Evolutionary conservation across 768 basidiomycete genomes (phyloP), one percentile per base, ranked within the genome.

Genomic region (Glaciozyma martinii): DNA sequence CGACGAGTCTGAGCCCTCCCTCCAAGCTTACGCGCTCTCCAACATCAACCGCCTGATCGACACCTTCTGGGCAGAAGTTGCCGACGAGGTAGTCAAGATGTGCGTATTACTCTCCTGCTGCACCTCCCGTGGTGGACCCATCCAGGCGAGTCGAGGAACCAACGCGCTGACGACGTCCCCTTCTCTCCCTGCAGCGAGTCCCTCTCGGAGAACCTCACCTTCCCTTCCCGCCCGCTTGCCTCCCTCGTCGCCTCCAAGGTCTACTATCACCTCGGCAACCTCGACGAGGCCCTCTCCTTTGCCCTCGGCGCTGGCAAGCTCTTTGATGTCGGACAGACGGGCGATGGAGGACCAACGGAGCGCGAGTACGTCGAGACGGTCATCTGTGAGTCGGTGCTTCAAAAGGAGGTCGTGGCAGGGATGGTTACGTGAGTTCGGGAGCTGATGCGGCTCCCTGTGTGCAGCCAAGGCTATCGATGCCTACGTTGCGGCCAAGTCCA

Each of bases 21-120:
- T 98, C 76, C 90, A 92, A 74, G 85, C 89, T 72, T 88, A 95
- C 81, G 95, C 95, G 29, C 84, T 99, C 72, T 83, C 84, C 57
- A 82, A 86, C 54, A 82, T 99, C 60, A 87, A 85, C 73, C 79
- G 83, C 54, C 83, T 97, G 50, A 90, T 98, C 10, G 85, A 92
- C 46, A 86, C 89, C 73, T 98, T 97, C 78, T 99, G 95, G 95
- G 87, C 94, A 55, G 95, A 99, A 81, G 94, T 98, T 73, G 92
- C 90, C 71, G 95, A 99, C 77, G 85, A 89, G 75, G 86, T 97
- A 72, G 83, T 88, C 42, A 79, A 85, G 65, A 91, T 98, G 93
- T 90, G 76, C 72, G 89, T 68, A 79, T 49, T 5, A 8, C 43
- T 30, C 54, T 30, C 33, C 18, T 33, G 40, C 52, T n/a, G n/a